Conservation (phyloP, 768 basidiomycete species). For the Lactarius quietus region DNA sequence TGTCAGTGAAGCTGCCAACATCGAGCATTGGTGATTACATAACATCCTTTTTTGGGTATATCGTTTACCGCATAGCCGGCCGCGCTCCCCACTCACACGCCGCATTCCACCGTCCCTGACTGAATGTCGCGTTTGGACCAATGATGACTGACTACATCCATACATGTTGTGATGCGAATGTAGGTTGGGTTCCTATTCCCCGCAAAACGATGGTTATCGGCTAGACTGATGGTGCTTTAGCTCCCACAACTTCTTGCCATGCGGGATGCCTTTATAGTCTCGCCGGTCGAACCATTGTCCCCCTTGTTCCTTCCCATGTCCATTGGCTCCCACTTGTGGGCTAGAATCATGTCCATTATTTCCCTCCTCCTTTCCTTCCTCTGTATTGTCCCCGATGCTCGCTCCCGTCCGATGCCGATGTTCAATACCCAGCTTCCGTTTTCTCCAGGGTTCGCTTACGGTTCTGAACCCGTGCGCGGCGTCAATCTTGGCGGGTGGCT, state of each 20-base stretch:
- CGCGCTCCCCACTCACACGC: not conserved
- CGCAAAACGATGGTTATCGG: not conserved
- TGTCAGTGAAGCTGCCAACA: not conserved
- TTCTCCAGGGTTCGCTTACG: constrained; percentile 65
- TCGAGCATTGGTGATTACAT: not conserved
- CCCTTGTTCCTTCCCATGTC: constrained; percentile 22
- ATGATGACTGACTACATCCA: not conserved
- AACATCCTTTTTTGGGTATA: not conserved
- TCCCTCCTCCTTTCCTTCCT: constrained; percentile 29
- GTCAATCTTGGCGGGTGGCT: constrained; percentile 78
- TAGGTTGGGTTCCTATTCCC: not conserved
- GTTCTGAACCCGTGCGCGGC: constrained; percentile 68
- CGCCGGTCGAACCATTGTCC: not conserved
- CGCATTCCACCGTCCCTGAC: not conserved
- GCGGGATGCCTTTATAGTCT: not conserved
- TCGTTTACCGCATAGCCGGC: not conserved
- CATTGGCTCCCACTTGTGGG: constrained; percentile 17
- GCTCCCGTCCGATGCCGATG: constrained; percentile 23
- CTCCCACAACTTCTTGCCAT: not conserved
- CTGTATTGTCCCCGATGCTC: constrained; percentile 33
- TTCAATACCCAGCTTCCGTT: constrained; percentile 28
- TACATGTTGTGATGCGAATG: not conserved
- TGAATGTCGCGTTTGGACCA: not conserved
- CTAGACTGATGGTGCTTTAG: not conserved
- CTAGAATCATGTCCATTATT: constrained; percentile 6